phyloP scores from a whole-genome alignment of 495 filamentous ascomycete species.

The Parmelia sp. region DNA sequence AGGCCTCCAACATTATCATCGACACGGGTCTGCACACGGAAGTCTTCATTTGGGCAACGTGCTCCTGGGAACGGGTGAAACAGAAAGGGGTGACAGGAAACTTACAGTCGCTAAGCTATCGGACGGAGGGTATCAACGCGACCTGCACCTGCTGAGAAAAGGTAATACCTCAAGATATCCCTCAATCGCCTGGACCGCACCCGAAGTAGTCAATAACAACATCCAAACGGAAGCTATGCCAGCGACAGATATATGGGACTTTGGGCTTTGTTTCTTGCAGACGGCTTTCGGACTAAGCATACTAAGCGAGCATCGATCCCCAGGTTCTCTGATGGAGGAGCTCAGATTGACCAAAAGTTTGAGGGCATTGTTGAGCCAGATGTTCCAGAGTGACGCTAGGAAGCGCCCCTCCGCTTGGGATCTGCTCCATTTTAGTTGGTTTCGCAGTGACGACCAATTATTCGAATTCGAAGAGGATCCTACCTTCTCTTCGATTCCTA shows the following conservation, averaged over 20 bases:
- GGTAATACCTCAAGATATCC: constrained; percentile 1
- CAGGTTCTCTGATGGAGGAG: constrained; percentile 54
- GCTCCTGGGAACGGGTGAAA: constrained; percentile 55
- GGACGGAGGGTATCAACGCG: constrained; percentile 60
- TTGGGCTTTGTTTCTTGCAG: constrained; percentile 82
- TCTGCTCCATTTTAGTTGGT: constrained; percentile 80
- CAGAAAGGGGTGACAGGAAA: constrained; percentile 37
- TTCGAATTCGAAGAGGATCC: constrained; percentile 26
- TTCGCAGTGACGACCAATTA: constrained; percentile 52
- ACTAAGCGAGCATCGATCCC: constrained; percentile 69
- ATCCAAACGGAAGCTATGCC: constrained; percentile 42
- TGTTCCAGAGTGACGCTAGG: constrained; percentile 76
- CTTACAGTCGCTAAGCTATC: constrained; percentile 56
- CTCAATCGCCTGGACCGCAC: constrained; percentile 76
- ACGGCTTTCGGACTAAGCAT: constrained; percentile 87
- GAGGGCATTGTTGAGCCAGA: constrained; percentile 68
- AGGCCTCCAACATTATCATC: constrained; percentile 78
- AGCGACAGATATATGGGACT: constrained; percentile 91
- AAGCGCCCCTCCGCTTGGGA: constrained; percentile 87
- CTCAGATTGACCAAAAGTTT: constrained; percentile 67
- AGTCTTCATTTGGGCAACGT: constrained; percentile 71
- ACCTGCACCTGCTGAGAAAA: constrained; percentile 52
- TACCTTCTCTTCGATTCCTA: not conserved
- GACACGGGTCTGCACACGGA: constrained; percentile 72
- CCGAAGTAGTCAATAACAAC: constrained; percentile 61